These are phyloP conservation scores for Aspergillus glaucus DNA, from an alignment of 2,329 filamentous ascomycete species.

Conservation along the genomic window DNA sequence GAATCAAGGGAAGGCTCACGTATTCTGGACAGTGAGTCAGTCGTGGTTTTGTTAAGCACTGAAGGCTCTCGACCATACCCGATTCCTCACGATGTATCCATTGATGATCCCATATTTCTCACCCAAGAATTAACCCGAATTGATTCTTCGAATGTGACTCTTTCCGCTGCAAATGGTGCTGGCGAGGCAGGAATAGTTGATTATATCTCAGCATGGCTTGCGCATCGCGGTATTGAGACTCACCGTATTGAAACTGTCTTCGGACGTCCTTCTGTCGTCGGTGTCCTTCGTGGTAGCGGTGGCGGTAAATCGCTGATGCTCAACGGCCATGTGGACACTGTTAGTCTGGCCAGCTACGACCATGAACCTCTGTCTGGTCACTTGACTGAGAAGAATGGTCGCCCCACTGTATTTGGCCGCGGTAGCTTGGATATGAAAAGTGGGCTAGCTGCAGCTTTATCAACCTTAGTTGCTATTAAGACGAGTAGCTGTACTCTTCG, in stretches of 20 bases:
- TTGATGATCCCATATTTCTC: constrained; percentile 38
- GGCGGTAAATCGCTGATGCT: constrained; percentile 47
- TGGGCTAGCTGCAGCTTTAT: constrained; percentile 44
- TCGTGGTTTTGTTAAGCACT: constrained; percentile 62
- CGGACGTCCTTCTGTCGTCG: constrained; percentile 48
- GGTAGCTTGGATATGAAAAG: constrained; percentile 50
- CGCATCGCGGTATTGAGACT: constrained; percentile 46
- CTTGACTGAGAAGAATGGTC: constrained; percentile 28
- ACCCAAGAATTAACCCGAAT: constrained; percentile 45
- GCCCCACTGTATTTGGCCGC: constrained; percentile 37
- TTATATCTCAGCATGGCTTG: constrained; percentile 47
- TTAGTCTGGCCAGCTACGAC: constrained; percentile 44
- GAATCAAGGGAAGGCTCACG: constrained; percentile 23
- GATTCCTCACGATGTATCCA: constrained; percentile 36
- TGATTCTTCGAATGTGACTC: constrained; percentile 44
- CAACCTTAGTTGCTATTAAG: constrained; percentile 36
- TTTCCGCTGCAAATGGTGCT: constrained; percentile 37
- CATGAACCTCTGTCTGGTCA: constrained; percentile 41
- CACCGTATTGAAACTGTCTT: constrained; percentile 44
- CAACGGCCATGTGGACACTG: constrained; percentile 51
- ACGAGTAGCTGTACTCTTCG: constrained; percentile 22
- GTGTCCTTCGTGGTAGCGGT: constrained; percentile 42
- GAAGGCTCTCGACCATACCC: constrained; percentile 55
- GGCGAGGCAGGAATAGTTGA: constrained; percentile 44
- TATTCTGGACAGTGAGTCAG: constrained; percentile 40